Conservation (phyloP, 106 monocot species). For the Agapanthus africanus region DNA sequence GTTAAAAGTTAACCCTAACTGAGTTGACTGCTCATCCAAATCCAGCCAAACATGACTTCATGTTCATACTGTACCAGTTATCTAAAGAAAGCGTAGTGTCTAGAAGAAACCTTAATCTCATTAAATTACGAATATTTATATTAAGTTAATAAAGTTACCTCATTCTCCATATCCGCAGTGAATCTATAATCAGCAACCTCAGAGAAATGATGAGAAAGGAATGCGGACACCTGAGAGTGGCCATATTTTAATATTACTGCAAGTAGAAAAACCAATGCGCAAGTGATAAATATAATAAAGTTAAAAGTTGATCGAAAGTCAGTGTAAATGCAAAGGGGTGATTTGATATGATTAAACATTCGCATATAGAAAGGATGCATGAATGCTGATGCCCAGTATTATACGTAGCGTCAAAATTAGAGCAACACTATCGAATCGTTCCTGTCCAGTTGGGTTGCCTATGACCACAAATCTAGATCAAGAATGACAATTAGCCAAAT, state of each 20-base stretch:
- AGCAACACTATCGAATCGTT: not conserved
- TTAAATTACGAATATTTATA: not conserved
- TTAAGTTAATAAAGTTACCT: conserved; percentile 40
- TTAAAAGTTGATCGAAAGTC: not conserved
- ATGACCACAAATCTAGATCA: not conserved
- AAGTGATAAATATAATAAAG: not conserved
- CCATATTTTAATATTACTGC: not conserved
- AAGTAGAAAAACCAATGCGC: conserved; percentile 1
- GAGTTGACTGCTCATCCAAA: not conserved
- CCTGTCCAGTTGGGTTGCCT: not conserved
- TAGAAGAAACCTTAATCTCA: not conserved
- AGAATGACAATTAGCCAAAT: not conserved
- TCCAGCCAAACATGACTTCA: not conserved
- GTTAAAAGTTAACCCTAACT: not conserved
- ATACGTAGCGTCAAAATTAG: not conserved
- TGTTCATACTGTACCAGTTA: not conserved
- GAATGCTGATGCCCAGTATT: not conserved
- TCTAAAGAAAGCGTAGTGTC: not conserved
- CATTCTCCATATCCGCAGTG: conserved; percentile 94
- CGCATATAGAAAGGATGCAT: not conserved
- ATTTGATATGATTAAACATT: not conserved
- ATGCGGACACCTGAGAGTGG: conserved; percentile 62
- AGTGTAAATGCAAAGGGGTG: not conserved
- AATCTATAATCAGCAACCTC: conserved; percentile 96
- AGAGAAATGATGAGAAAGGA: conserved; percentile 78